Conservation (phyloP, 495 filamentous ascomycete species). For the Aspergillus haitiensis region DNA sequence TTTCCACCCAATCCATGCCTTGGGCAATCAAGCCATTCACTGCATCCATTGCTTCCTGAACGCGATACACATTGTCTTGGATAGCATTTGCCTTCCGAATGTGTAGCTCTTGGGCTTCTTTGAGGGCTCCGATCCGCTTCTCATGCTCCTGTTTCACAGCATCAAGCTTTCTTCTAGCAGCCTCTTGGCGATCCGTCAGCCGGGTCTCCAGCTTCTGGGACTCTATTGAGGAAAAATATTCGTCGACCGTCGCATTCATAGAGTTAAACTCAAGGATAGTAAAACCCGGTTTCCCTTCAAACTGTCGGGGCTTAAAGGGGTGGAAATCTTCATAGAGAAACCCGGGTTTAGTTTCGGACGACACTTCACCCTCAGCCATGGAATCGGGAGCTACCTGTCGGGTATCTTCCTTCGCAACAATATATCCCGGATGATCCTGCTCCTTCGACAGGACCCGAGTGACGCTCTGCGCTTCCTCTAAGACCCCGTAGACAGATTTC, state of each 20-base stretch:
- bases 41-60: slow-evolving; percentile 87
- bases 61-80: slow-evolving; percentile 81
- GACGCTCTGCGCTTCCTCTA: slow-evolving; percentile 60
- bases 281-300: slow-evolving; percentile 62
- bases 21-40: slow-evolving; percentile 86
- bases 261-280: slow-evolving; percentile 73
- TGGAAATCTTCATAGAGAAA: slow-evolving; percentile 93
- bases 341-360: slow-evolving; percentile 39
- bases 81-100: slow-evolving; percentile 87
- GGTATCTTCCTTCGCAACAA: slow-evolving; percentile 70
- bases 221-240: slow-evolving; percentile 95
- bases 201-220: slow-evolving; percentile 86
- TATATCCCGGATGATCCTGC: slow-evolving; percentile 65
- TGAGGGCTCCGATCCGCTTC: slow-evolving; percentile 77
- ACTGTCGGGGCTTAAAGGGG: slow-evolving; percentile 85
- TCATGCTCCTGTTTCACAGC: slow-evolving; percentile 77
- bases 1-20: slow-evolving; percentile 96
- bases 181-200: slow-evolving; percentile 75
- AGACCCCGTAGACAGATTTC: slow-evolving; percentile 58
- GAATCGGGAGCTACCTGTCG: slow-evolving; percentile 31
- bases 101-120: slow-evolving; percentile 77
- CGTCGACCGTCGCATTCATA: slow-evolving; percentile 91
- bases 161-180: slow-evolving; percentile 79
- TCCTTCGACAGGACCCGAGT: slow-evolving; percentile 46
- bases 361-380: slow-evolving; percentile 33